Conservation (phyloP, 1,139 yeast species). For the Protomyces inouyei region DNA sequence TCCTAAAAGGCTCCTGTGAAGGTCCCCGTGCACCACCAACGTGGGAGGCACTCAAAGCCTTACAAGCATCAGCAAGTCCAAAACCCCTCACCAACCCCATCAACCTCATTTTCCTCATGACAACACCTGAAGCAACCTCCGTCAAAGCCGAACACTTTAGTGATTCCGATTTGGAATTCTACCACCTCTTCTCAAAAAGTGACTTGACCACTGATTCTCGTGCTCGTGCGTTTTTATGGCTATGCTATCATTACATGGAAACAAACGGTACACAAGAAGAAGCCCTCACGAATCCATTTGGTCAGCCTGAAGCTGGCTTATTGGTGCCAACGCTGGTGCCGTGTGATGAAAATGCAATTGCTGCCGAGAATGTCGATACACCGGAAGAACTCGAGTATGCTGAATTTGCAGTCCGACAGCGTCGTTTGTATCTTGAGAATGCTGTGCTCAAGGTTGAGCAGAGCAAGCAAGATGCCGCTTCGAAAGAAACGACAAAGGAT, state of each 20-base stretch:
- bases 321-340: slow-evolving; percentile 48
- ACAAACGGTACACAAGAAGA: slow-evolving; percentile 56
- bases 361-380: slow-evolving; percentile 61
- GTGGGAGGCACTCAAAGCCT: slow-evolving; percentile 46
- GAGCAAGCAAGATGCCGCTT: not conserved
- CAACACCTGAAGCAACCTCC: slow-evolving; percentile 54
- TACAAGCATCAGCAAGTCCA: slow-evolving; percentile 33
- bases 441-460: not conserved
- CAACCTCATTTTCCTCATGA: slow-evolving; percentile 67
- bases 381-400: slow-evolving; percentile 48
- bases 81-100: slow-evolving; percentile 60
- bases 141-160: slow-evolving; percentile 45
- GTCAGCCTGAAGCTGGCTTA: slow-evolving; percentile 39
- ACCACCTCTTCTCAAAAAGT: slow-evolving; percentile 14
- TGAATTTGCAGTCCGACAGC: not conserved
- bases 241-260: slow-evolving; percentile 72
- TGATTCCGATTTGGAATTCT: slow-evolving; percentile 43
- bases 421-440: not conserved
- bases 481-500: not conserved
- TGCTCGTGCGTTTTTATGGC: slow-evolving; percentile 74
- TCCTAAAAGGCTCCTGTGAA: slow-evolving; percentile 69
- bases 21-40: slow-evolving; percentile 49
- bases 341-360: slow-evolving; percentile 43
- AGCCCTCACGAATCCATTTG: slow-evolving; percentile 61
- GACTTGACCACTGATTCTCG: slow-evolving; percentile 60